A percentile compares a stretch with the other conserved stretches of the same genome.
Conservation (phyloP, 768 basidiomycete species). For the Psilocybe cyanescens region DNA sequence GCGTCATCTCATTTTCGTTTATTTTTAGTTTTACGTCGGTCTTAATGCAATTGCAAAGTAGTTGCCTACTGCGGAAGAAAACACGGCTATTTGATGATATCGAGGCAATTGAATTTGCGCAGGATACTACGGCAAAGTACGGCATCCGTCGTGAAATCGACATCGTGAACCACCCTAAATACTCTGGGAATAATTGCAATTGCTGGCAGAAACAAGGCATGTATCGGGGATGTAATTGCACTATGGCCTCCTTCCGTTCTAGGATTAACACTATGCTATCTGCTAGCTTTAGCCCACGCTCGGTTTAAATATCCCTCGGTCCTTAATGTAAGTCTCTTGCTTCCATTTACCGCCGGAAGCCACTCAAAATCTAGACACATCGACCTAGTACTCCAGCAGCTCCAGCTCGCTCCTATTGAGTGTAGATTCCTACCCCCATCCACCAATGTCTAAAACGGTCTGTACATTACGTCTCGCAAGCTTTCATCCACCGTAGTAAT, state of each 20-base stretch:
- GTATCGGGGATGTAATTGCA: neutral
- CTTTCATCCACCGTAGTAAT: neutral
- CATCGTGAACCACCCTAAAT: neutral
- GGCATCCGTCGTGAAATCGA: neutral
- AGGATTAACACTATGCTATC: neutral
- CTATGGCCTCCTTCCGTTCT: neutral
- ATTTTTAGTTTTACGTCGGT: neutral
- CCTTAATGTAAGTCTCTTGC: neutral
- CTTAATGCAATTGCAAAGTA: neutral
- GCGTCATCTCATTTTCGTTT: neutral
- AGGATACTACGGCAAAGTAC: neutral
- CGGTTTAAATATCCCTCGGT: neutral
- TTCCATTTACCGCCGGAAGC: neutral
- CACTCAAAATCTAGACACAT: neutral
- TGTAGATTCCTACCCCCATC: neutral
- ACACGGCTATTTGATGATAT: neutral
- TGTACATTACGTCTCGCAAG: no score
- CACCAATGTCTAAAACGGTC: neutral
- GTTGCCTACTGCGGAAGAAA: neutral
- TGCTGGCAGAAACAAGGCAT: neutral
- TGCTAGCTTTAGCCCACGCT: neutral
- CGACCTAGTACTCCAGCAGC: neutral
- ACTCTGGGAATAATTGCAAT: neutral
- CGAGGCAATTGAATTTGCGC: neutral
- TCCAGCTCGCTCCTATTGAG: neutral